These are phyloP conservation scores for Lachnellula hyalina DNA, from an alignment of 2,329 filamentous ascomycete species.

Conservation along the genomic window DNA sequence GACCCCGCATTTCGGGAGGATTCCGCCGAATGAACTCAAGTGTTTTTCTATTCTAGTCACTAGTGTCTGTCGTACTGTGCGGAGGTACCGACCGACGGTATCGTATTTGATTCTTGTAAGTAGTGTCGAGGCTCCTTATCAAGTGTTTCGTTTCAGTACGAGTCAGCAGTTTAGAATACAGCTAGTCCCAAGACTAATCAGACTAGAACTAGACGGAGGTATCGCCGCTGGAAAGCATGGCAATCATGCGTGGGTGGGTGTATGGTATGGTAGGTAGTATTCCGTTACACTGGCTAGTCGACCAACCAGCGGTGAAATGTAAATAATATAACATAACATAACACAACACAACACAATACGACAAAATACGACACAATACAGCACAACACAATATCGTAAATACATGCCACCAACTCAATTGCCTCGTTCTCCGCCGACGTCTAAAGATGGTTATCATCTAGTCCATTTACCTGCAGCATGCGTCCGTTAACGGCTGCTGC, in stretches of 20 bases:
- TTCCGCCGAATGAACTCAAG: too few species aligned
- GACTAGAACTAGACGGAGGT: background rate
- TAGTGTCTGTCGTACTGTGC: too few species aligned
- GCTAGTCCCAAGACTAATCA: too few species aligned
- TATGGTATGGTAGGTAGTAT: background rate
- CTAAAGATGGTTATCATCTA: slow-evolving; percentile 14
- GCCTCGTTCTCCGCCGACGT: slow-evolving; percentile 9
- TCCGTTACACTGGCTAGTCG: background rate
- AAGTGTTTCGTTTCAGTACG: too few species aligned
- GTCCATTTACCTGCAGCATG: slow-evolving; percentile 10
- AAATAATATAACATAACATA: background rate
- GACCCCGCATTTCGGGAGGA: too few species aligned
- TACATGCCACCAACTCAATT: background rate
- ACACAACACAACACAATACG: too few species aligned
- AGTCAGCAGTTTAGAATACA: too few species aligned
- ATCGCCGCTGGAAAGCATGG: background rate
- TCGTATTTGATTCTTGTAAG: too few species aligned
- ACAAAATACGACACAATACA: too few species aligned
- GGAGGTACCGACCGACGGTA: too few species aligned
- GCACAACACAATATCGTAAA: background rate
- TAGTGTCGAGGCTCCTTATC: too few species aligned
- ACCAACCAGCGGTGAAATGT: background rate
- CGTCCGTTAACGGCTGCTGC: slow-evolving; percentile 27
- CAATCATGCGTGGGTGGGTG: background rate
- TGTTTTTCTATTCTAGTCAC: too few species aligned